phyloP scores from a whole-genome alignment of 306 rosid species.

The Purshia tridentata region DNA sequence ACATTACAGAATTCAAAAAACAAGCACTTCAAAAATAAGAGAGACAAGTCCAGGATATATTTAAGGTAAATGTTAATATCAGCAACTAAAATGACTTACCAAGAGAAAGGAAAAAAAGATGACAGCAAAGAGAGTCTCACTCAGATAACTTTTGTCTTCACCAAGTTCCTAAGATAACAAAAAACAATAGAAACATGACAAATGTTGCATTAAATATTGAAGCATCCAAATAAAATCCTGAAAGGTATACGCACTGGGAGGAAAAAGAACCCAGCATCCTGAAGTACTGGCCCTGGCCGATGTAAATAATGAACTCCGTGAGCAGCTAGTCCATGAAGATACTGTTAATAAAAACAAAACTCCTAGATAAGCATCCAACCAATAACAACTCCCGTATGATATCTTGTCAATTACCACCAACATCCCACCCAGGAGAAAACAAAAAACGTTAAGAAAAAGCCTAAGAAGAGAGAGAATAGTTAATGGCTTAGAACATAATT shows the following conservation, averaged over 20 bases:
- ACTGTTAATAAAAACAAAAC: conserved; percentile 46
- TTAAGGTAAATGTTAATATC: background rate
- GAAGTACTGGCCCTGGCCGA: conserved; percentile 79
- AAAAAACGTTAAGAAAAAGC: background rate
- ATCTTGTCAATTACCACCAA: background rate
- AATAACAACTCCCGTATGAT: background rate
- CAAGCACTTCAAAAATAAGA: background rate
- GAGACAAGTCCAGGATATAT: background rate
- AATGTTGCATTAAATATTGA: background rate
- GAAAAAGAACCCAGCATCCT: conserved; percentile 78
- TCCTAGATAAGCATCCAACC: conserved; percentile 2
- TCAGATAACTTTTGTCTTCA: conserved; percentile 59
- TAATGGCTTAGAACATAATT: background rate
- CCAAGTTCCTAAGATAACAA: conserved; percentile 68
- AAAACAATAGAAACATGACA: background rate
- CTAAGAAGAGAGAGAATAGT: background rate
- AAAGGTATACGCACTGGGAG: conserved; percentile 61
- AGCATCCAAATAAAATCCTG: background rate
- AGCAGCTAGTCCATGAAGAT: conserved; percentile 83
- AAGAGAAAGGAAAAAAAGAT: conserved; percentile 67
- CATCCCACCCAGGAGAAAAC: background rate
- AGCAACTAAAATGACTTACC: conserved; percentile 40
- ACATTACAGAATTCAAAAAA: background rate
- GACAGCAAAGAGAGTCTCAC: conserved; percentile 63
- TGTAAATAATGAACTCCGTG: conserved; percentile 87